Base-by-base conservation (phyloP, 495 filamentous ascomycete species). In the Thermothielavioides terrestris region DNA sequence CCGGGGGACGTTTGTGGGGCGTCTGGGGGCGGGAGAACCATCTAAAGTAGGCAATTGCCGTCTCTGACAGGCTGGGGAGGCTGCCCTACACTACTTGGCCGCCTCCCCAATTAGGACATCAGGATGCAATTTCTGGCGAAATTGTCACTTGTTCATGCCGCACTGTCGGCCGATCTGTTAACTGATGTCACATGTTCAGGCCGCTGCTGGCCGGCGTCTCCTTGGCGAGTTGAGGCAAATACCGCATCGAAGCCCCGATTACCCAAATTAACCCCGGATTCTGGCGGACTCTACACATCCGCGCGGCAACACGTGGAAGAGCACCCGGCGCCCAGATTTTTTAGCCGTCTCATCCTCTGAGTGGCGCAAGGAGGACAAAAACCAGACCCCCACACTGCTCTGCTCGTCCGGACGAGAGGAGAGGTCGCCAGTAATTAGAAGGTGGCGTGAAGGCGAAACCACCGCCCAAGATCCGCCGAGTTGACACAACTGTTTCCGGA, bases 261-360 rank as follows among this genome's bases (percentile, higher is more conserved):
- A 66, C 58, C 65, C 65, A 68, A 48, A 68, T 68, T 68, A 65
- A 66, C 57, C 65, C 65, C 63, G 54, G 59, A 63, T 61, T 66
- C 55, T 42, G 54, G 48, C 59, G 60, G 44, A 60, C 52, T 49
- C 56, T 54, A 47, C 54, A 53, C 58, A 20, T 58, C 53, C 56
- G 53, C 53, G 46, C 49, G 40, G 36, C 39, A 46, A 52, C 59
- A 66, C 58, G 50, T 58, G 59, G 41, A 50, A 44, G 41, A 30
- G 31, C 4, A 9, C 15, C 48, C 55, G 56, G 53, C 39, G 39
- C 47, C 37, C 42, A 55, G 52, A 59, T 56, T 62, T 61, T 62
- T 62, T 23, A 55, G 54, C 56, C 50, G 54, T 20, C 22, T 9
- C 9, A n/a, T n/a, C n/a, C n/a, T n/a, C n/a, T n/a, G n/a, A n/a